phyloP scores from a whole-genome alignment of 192 early-diverging fungal species.

The Coemansia sp. region DNA sequence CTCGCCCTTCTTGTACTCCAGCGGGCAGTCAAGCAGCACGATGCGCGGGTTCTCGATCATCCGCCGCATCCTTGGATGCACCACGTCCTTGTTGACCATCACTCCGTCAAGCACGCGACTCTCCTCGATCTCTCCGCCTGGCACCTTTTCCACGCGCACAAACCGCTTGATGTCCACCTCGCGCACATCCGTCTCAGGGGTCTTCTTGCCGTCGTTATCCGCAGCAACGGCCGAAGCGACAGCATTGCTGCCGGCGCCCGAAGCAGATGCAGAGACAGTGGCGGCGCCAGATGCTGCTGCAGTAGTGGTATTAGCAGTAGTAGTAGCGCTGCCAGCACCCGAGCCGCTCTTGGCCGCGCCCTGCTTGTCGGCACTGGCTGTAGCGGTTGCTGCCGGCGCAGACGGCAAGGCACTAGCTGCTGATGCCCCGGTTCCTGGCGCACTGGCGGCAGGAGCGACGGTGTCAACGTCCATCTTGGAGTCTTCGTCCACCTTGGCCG shows the following conservation, averaged over 20 bases:
- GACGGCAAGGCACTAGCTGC: conserved; percentile 10
- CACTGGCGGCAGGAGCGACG: conserved; percentile 7
- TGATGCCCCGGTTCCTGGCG: background rate
- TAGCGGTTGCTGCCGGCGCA: background rate
- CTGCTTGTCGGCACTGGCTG: background rate
- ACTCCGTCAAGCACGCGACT: conserved; percentile 93
- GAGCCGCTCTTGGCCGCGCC: conserved; percentile 10
- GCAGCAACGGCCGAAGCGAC: conserved; percentile 5
- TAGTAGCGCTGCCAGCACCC: background rate
- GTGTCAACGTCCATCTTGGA: conserved; percentile 6
- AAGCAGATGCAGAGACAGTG: background rate
- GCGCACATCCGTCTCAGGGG: conserved; percentile 67
- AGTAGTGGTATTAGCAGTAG: background rate
- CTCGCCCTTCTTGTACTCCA: conserved; percentile 99
- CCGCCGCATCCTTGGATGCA: conserved; percentile 96
- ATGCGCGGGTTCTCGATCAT: conserved; percentile 95
- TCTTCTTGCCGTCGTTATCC: background rate
- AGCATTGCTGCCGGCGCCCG: background rate
- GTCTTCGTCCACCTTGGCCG: conserved; percentile 2
- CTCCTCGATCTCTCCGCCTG: conserved; percentile 97
- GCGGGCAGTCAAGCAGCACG: conserved; percentile 94
- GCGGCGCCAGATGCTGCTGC: background rate
- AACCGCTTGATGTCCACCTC: conserved; percentile 99
- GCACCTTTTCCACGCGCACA: conserved; percentile 97
- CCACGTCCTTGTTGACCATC: conserved; percentile 99